phyloP scores from a whole-genome alignment of 768 basidiomycete species.

The Rhodotorula taiwanensis region DNA sequence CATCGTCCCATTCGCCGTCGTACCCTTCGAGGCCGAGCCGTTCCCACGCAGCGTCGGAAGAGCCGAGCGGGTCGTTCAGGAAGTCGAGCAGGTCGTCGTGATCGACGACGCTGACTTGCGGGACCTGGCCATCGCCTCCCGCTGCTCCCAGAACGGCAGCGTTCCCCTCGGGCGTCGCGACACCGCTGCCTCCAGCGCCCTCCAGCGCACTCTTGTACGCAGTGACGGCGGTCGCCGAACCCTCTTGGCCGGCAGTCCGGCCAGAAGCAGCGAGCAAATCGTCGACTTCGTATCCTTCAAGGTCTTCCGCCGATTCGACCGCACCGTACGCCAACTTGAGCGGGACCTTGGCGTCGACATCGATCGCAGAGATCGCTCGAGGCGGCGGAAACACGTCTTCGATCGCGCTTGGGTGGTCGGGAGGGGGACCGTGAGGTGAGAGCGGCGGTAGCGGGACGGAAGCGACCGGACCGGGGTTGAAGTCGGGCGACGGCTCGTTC shows the following conservation, averaged over 20 bases:
- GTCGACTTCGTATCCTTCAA: constrained; percentile 92
- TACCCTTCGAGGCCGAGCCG: constrained; percentile 53
- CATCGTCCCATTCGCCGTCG: constrained; percentile 66
- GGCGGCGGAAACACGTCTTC: constrained; percentile 92
- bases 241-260: too few species aligned
- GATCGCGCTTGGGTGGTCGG: not conserved
- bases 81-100: constrained; percentile 18
- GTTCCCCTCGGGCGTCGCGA: constrained; percentile 46
- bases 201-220: too few species aligned
- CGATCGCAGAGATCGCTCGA: constrained; percentile 47
- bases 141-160: constrained; percentile 34
- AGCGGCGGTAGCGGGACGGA: constrained; percentile 40
- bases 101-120: not conserved
- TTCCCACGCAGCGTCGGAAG: constrained; percentile 60
- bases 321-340: constrained; percentile 78
- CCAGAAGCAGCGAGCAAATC: constrained; percentile 61
- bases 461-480: constrained; percentile 43
- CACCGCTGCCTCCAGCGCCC: constrained; percentile 12
- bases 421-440: constrained; percentile 28
- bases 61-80: constrained; percentile 25
- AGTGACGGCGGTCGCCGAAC: too few species aligned
- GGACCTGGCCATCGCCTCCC: constrained; percentile 4
- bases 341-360: constrained; percentile 40
- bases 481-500: constrained; percentile 56
- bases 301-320: constrained; percentile 75